These are phyloP conservation scores for Patellaria atrata DNA, from an alignment of 495 filamentous ascomycete species.

Conservation along the genomic window DNA sequence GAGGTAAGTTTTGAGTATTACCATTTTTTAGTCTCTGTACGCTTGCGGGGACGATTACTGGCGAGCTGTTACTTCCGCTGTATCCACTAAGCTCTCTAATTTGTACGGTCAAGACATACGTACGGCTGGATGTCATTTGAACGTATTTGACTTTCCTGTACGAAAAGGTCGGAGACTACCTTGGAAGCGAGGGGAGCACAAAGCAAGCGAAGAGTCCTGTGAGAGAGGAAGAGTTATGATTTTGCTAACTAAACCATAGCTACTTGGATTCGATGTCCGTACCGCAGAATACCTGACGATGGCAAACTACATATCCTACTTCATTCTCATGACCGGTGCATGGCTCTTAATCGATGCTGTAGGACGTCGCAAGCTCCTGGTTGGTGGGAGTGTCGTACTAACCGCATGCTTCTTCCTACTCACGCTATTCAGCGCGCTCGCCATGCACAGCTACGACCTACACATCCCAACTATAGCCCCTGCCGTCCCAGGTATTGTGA, in stretches of 20 bases:
- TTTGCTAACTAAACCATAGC: conserved; percentile 12
- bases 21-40: background rate
- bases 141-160: no score
- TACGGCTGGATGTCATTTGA: no score
- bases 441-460: conserved; percentile 22
- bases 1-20: conserved; percentile 14
- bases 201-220: no score
- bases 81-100: no score
- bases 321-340: conserved; percentile 39
- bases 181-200: no score
- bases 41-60: no score
- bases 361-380: conserved; percentile 38
- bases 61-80: no score
- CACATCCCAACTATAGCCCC: conserved; percentile 26
- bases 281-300: conserved; percentile 36
- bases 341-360: conserved; percentile 38
- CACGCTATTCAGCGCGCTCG: conserved; percentile 33
- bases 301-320: conserved; percentile 42
- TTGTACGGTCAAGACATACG: no score
- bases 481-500: conserved; percentile 32
- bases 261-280: conserved; percentile 34
- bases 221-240: background rate
- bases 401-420: conserved; percentile 33
- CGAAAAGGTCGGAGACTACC: no score
- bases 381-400: conserved; percentile 33